Conservation (phyloP, 2,329 filamentous ascomycete species). For the Colletotrichum coccodes region DNA sequence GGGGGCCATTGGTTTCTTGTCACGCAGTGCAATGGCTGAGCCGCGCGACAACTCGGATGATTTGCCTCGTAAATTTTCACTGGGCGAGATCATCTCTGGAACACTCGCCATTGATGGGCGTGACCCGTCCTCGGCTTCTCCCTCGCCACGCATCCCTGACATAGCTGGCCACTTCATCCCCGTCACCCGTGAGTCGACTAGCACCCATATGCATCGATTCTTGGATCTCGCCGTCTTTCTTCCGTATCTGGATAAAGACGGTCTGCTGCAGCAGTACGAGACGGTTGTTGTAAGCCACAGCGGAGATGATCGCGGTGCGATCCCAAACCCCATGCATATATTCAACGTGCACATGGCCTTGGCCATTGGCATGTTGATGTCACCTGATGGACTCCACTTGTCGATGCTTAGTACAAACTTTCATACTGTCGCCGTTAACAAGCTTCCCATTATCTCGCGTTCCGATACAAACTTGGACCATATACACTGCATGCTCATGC, state of each 20-base stretch:
- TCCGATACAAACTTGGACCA: not conserved
- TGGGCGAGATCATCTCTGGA: slow-evolving; percentile 11
- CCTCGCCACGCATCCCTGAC: not conserved
- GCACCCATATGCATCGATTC: not conserved
- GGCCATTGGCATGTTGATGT: slow-evolving; percentile 21
- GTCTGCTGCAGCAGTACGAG: slow-evolving; percentile 16
- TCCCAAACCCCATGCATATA: not conserved
- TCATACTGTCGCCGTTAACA: not conserved
- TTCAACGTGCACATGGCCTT: slow-evolving; percentile 23
- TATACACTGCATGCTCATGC: slow-evolving; percentile 21
- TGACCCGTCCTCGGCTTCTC: slow-evolving; percentile 12
- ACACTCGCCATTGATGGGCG: slow-evolving; percentile 15
- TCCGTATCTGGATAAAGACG: slow-evolving; percentile 9
- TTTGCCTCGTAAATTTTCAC: slow-evolving; percentile 7
- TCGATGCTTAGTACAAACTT: slow-evolving; percentile 13
- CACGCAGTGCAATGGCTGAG: slow-evolving; percentile 28
- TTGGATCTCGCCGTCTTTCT: not conserved
- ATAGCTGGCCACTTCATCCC: slow-evolving; percentile 5
- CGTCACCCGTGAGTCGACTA: not conserved
- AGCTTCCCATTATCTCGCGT: slow-evolving; percentile 7
- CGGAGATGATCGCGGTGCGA: not conserved
- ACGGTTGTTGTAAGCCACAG: not conserved
- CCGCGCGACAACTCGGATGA: slow-evolving; percentile 5
- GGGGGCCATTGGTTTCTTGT: slow-evolving; percentile 28
- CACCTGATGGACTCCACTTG: not conserved